Percentiles rank a stretch among this genome's conserved stretches.
These are phyloP conservation scores for Aspergillus sp. DNA, from an alignment of 2,329 filamentous ascomycete species.

Conservation along the genomic window DNA sequence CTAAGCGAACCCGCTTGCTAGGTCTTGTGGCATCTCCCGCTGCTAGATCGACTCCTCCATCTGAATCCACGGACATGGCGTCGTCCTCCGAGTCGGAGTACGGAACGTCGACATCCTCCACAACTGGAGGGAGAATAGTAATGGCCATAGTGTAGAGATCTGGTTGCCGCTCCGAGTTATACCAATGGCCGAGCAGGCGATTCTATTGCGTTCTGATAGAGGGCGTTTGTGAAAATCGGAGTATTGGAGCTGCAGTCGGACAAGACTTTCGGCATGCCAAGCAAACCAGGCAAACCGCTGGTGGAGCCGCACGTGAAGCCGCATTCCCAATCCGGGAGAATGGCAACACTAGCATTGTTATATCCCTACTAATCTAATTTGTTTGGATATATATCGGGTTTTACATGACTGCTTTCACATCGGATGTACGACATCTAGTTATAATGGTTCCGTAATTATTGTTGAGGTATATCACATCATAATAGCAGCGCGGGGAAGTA, in stretches of 20 bases:
- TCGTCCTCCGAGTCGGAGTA: slow-evolving; percentile 50
- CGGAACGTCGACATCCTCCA: slow-evolving; percentile 34
- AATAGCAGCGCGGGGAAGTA: too few species aligned
- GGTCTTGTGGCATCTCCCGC: slow-evolving; percentile 34
- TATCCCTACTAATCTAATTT: not conserved
- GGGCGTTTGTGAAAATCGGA: not conserved
- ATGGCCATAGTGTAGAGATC: slow-evolving; percentile 54
- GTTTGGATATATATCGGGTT: too few species aligned
- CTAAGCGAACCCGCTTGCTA: slow-evolving; percentile 41
- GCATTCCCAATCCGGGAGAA: not conserved
- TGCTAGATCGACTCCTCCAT: slow-evolving; percentile 41
- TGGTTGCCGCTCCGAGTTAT: not conserved
- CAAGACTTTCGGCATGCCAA: slow-evolving; percentile 18
- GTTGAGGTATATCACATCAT: too few species aligned
- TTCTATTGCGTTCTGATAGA: not conserved
- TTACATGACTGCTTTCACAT: too few species aligned
- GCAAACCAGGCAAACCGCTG: slow-evolving; percentile 25
- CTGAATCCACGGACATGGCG: slow-evolving; percentile 52
- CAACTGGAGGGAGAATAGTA: slow-evolving; percentile 58
- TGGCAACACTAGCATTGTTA: not conserved
- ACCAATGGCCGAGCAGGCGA: not conserved
- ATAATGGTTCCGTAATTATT: too few species aligned
- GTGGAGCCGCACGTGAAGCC: slow-evolving; percentile 14
- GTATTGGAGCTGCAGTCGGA: slow-evolving; percentile 8
- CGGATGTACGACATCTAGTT: too few species aligned